A percentile compares a stretch with the other conserved stretches of the same genome.
phyloP scores from a whole-genome alignment of 2,329 filamentous ascomycete genomes.

The Aureobasidium musti region DNA sequence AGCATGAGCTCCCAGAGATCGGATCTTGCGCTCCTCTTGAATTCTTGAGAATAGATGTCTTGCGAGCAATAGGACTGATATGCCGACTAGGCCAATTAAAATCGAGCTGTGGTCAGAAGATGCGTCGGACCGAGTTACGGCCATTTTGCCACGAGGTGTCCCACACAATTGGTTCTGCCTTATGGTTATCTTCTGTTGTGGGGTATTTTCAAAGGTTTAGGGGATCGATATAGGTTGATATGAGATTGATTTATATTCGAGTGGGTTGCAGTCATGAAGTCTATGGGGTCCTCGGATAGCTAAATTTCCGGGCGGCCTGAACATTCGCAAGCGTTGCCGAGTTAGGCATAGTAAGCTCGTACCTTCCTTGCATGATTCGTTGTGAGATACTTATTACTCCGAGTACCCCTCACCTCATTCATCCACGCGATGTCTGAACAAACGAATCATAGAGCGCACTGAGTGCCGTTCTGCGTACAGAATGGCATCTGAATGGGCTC shows the following conservation, averaged over 20 bases:
- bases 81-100: neutral
- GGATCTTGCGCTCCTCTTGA: slow-evolving; percentile 43
- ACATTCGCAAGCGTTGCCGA: neutral
- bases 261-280: neutral
- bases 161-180: neutral
- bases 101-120: slow-evolving; percentile 20
- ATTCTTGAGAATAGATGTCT: slow-evolving; percentile 34
- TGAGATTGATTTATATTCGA: neutral
- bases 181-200: neutral
- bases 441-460: slow-evolving; percentile 43
- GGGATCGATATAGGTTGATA: neutral
- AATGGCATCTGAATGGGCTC: slow-evolving; percentile 71
- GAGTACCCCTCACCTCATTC: slow-evolving; percentile 10
- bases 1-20: slow-evolving; percentile 50
- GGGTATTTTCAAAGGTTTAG: neutral
- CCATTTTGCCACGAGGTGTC: slow-evolving; percentile 1
- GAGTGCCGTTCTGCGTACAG: slow-evolving; percentile 64
- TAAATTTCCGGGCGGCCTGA: neutral
- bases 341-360: neutral
- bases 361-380: neutral
- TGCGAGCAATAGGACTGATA: slow-evolving; percentile 16
- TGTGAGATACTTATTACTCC: neutral
- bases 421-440: neutral
- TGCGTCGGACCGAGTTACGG: slow-evolving; percentile 1
- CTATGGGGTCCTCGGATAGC: neutral